Conservation (phyloP, 2,329 filamentous ascomycete species). For the Xylaria sp. region DNA sequence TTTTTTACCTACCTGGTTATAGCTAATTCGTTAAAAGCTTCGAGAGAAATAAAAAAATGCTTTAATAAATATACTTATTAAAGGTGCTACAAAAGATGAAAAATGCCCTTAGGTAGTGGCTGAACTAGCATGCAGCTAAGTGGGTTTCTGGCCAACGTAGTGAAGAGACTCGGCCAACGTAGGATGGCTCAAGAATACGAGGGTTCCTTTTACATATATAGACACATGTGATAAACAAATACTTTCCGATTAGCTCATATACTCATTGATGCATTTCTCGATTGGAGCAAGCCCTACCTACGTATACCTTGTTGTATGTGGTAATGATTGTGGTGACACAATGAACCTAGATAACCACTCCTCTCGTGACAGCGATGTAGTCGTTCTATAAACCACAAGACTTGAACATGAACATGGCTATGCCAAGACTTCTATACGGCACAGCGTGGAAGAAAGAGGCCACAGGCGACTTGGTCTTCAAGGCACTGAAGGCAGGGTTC, state of each 20-base stretch:
- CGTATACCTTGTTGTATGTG: constrained; percentile 1
- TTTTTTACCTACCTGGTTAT: no score
- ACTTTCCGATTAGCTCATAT: not conserved
- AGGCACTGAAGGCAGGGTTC: constrained; percentile 76
- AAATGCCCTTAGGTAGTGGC: no score
- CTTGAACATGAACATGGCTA: constrained; percentile 48
- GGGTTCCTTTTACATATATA: not conserved
- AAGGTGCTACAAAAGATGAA: no score
- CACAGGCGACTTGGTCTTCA: constrained; percentile 74
- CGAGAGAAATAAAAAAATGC: no score
- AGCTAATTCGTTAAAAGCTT: no score
- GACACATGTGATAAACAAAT: not conserved
- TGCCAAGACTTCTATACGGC: constrained; percentile 75
- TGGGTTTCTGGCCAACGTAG: no score
- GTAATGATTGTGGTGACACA: constrained; percentile 1
- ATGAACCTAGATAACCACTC: constrained; percentile 8
- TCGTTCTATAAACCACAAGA: constrained; percentile 14
- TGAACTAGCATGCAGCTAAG: no score
- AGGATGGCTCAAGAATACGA: not conserved
- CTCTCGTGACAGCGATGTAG: constrained; percentile 20
- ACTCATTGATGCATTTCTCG: not conserved
- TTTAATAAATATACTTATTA: no score
- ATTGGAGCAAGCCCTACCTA: not conserved
- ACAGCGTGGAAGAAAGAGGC: constrained; percentile 86
- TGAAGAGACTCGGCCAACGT: no score